phyloP scores from a whole-genome alignment of 164 flowering plant species.

The Pachysandra terminalis region DNA sequence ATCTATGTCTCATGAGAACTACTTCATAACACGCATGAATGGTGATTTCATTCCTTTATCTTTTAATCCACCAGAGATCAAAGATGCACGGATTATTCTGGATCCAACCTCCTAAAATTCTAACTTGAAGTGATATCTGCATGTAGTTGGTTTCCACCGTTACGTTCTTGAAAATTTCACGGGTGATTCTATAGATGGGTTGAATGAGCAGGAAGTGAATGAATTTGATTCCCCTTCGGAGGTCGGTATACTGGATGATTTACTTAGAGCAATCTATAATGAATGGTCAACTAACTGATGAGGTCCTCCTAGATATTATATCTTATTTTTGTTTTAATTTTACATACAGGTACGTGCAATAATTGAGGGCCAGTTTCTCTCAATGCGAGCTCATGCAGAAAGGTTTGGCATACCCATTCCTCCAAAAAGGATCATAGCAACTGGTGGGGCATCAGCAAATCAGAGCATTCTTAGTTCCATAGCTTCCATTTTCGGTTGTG shows the following conservation, averaged over 20 bases:
- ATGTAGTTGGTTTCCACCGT: constrained; percentile 82
- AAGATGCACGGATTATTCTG: no score
- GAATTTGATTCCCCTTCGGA: constrained; percentile 92
- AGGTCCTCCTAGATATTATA: no score
- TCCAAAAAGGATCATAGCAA: constrained; percentile 82
- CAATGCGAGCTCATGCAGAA: constrained; percentile 88
- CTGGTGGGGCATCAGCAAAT: constrained; percentile 97
- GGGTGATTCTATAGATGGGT: constrained; percentile 37
- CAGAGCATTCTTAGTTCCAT: constrained; percentile 50
- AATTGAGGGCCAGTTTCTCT: constrained; percentile 89
- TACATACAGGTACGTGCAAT: constrained; percentile 68
- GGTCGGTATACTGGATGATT: constrained; percentile 35
- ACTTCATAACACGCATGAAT: neutral
- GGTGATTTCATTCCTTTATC: no score
- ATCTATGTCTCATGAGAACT: neutral
- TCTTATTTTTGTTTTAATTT: neutral
- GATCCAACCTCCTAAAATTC: neutral
- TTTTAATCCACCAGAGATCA: no score
- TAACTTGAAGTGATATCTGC: constrained; percentile 1
- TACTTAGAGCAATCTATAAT: no score
- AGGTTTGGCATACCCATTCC: constrained; percentile 94
- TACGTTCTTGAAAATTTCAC: constrained; percentile 56
- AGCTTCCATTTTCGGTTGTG: constrained; percentile 81
- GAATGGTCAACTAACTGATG: no score
- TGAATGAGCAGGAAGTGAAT: constrained; percentile 53